Base-by-base conservation (phyloP, 768 basidiomycete genomes). In the Russula sp. region DNA sequence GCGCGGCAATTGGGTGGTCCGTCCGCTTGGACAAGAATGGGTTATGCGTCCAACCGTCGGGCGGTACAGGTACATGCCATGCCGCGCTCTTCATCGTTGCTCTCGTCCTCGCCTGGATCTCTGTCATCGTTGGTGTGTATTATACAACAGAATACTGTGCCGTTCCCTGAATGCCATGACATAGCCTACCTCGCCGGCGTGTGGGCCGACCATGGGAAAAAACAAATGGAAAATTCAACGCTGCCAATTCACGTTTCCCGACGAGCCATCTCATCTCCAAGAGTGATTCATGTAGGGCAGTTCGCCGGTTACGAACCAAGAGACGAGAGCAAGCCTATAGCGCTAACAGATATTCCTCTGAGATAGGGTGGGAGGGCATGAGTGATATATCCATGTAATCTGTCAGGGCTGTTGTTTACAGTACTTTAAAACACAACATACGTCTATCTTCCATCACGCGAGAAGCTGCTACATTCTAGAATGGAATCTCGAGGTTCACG, bases 1-100 rank as follows among this genome's bases (percentile, higher is more conserved):
- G 27, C 37, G 57, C 54, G 10, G 63, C 58, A 20, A 7, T 60
- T 42, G 63, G 37, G 4, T 64, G 58, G 63, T 40, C 63, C 27
- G 18, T 64, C 35, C 58, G 48, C 35, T 11, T 31, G 14, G 58
- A 64, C 11, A 59, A 42, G 22, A 27, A 16, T 7, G 59, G 37
- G 7, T 31, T 51, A 35, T 64, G 63, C n/a, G 16, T 13, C n/a
- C 31, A 7, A 6, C 14, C 40, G 20, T 39, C 34, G 16, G 54
- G 31, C 39, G 16, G 18, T 39, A 8, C 13, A 2, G 8, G 37
- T 4, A 7, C 31, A 31, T 64, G 53, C 49, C 59, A 51, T 42
- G 32, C 48, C 34, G 40, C n/a, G 22, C 59, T 39, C n/a, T 37
- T 64, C 53, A 11, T 18, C 9, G 16, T 35, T 16, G 63, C 47